Percentiles rank a stretch among this genome's conserved stretches.
These are phyloP conservation scores for Pseudogymnoascus sp. DNA, from an alignment of 2,329 filamentous ascomycete genomes.

Conservation along the genomic window DNA sequence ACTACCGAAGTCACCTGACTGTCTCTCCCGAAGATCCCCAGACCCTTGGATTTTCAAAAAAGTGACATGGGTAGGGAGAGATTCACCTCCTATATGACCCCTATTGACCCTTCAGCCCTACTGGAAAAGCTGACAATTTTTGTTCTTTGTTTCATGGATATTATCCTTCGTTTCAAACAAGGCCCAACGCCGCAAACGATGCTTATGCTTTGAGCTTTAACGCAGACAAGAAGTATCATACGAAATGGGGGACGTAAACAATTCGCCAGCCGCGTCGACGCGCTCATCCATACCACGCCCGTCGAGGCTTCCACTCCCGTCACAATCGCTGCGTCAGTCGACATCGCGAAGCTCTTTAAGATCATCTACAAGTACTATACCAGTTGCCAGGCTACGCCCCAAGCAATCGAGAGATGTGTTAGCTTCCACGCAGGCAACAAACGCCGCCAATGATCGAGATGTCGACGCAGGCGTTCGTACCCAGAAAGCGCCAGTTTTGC, in stretches of 20 bases:
- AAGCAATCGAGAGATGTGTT: neutral
- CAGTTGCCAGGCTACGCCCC: neutral
- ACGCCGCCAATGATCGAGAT: neutral
- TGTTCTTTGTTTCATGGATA: neutral
- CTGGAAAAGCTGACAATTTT: neutral
- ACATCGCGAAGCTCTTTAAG: neutral
- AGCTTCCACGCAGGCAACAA: slow-evolving; percentile 1
- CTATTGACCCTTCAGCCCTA: slow-evolving; percentile 4
- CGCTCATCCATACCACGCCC: slow-evolving; percentile 40
- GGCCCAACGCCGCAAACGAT: slow-evolving; percentile 3
- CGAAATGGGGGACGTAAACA: slow-evolving; percentile 11
- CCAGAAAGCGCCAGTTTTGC: slow-evolving; percentile 2
- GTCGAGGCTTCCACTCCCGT: slow-evolving; percentile 46
- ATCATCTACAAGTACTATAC: neutral
- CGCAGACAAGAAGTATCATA: slow-evolving; percentile 13
- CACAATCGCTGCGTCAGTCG: neutral
- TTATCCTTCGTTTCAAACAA: neutral
- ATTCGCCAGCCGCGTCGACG: slow-evolving; percentile 1
- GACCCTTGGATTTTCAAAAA: neutral
- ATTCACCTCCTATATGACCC: slow-evolving; percentile 9
- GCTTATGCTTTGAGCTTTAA: neutral
- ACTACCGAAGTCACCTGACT: slow-evolving; percentile 1
- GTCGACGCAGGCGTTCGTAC: neutral
- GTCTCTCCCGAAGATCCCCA: neutral
- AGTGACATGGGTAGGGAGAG: neutral